phyloP scores from a whole-genome alignment of 495 filamentous ascomycete species.

The Neurospora tetraspora region DNA sequence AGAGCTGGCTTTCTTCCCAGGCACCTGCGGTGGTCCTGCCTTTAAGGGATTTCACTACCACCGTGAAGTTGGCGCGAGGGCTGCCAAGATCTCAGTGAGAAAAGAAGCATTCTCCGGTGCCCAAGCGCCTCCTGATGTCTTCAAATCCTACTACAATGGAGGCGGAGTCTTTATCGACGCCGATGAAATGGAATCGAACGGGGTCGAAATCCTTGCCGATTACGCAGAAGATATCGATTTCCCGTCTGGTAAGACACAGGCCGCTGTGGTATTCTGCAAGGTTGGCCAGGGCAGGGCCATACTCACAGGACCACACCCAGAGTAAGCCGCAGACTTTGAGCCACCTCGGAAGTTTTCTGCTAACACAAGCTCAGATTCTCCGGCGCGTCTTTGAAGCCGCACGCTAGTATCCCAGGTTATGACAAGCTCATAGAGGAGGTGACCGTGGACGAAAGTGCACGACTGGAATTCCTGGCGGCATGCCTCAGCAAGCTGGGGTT shows the following conservation, averaged over 20 bases:
- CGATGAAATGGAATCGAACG: slow-evolving; percentile 44
- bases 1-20: slow-evolving; percentile 83
- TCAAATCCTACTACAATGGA: slow-evolving; percentile 85
- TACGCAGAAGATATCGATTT: slow-evolving; percentile 72
- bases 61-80: slow-evolving; percentile 76
- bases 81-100: slow-evolving; percentile 55
- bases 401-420: slow-evolving; percentile 54
- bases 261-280: slow-evolving; percentile 81
- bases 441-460: slow-evolving; percentile 55
- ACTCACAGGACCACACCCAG: slow-evolving; percentile 85
- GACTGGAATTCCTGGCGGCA: slow-evolving; percentile 70
- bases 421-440: slow-evolving; percentile 57
- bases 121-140: slow-evolving; percentile 46
- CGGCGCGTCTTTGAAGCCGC: slow-evolving; percentile 59
- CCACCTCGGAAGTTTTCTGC: neutral
- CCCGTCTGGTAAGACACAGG: slow-evolving; percentile 57
- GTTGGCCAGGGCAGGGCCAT: slow-evolving; percentile 75
- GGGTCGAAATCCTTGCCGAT: slow-evolving; percentile 73
- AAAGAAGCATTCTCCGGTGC: slow-evolving; percentile 47
- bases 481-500: slow-evolving; percentile 78
- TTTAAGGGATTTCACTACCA: slow-evolving; percentile 88
- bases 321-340: slow-evolving; percentile 46
- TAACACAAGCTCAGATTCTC: slow-evolving; percentile 55
- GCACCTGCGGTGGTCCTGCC: slow-evolving; percentile 73
- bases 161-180: slow-evolving; percentile 92